A percentile compares a stretch with the other conserved stretches of the same genome.
These are phyloP conservation scores for Pilasporangium apinafurcum DNA, from an alignment of 352 stramenopile species.

Conservation along the genomic window DNA sequence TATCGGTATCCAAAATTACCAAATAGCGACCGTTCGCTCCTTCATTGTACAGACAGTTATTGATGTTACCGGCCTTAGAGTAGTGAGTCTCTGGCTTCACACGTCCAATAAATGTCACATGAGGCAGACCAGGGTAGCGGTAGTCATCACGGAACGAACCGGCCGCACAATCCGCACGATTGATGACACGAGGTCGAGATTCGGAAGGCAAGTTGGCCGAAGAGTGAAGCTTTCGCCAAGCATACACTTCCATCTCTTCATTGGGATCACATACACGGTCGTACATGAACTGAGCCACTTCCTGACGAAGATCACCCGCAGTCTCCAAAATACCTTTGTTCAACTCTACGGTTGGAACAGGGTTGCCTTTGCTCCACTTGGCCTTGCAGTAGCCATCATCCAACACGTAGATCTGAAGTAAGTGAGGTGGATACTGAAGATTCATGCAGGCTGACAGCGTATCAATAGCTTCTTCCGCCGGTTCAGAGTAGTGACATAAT, in stretches of 20 bases:
- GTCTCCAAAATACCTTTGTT: conserved; percentile 77
- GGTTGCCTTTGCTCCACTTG: conserved; percentile 79
- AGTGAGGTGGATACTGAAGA: conserved; percentile 83
- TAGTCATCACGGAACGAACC: conserved; percentile 85
- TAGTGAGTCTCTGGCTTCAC: conserved; percentile 79
- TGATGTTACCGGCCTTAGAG: conserved; percentile 87
- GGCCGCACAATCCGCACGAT: conserved; percentile 57
- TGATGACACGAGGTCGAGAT: conserved; percentile 56
- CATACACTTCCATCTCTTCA: conserved; percentile 81
- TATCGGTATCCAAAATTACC: conserved; percentile 80
- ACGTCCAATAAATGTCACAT: conserved; percentile 73
- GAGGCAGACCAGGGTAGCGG: conserved; percentile 65
- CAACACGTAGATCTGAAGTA: conserved; percentile 82
- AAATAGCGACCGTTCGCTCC: conserved; percentile 71
- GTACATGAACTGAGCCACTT: conserved; percentile 84
- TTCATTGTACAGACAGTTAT: conserved; percentile 85
- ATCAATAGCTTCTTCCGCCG: conserved; percentile 79
- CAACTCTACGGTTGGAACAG: conserved; percentile 55
- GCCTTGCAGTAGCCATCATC: conserved; percentile 81
- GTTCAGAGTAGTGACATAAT: conserved; percentile 78
- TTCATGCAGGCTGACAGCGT: conserved; percentile 84
- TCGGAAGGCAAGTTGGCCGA: conserved; percentile 70
- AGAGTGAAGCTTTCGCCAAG: conserved; percentile 80
- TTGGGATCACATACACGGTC: conserved; percentile 79
- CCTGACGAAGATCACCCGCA: conserved; percentile 69